phyloP scores from a whole-genome alignment of 2,329 filamentous ascomycete genomes.

The Nigrograna mackinnonii region DNA sequence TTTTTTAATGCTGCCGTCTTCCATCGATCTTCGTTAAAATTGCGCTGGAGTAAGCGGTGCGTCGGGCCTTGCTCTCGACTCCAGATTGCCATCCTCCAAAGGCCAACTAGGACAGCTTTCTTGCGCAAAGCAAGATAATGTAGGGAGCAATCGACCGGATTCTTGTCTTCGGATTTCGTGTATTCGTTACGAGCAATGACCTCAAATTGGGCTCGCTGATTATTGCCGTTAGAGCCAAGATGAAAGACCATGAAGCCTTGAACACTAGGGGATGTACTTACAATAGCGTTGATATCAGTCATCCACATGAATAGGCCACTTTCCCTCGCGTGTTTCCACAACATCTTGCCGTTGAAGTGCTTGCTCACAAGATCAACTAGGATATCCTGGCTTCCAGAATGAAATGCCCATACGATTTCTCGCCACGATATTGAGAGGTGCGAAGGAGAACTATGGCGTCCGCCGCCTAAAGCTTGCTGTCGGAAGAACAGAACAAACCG shows the following conservation, averaged over 20 bases:
- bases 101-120: slow-evolving; percentile 84
- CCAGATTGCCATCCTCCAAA: slow-evolving; percentile 95
- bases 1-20: slow-evolving; percentile 91
- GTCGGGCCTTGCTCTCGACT: slow-evolving; percentile 84
- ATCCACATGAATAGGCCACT: slow-evolving; percentile 97
- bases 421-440: slow-evolving; percentile 69
- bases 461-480: slow-evolving; percentile 73
- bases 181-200: slow-evolving; percentile 92
- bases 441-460: slow-evolving; percentile 49
- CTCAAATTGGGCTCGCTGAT: slow-evolving; percentile 78
- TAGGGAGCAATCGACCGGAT: slow-evolving; percentile 87
- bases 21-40: slow-evolving; percentile 87
- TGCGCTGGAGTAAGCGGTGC: slow-evolving; percentile 79
- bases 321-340: slow-evolving; percentile 84
- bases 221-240: neutral
- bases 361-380: slow-evolving; percentile 79
- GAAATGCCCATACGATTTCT: slow-evolving; percentile 85
- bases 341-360: slow-evolving; percentile 77
- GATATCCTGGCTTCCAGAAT: slow-evolving; percentile 87
- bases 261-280: slow-evolving; percentile 48
- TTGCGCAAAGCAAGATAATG: slow-evolving; percentile 91
- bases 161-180: slow-evolving; percentile 81
- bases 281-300: slow-evolving; percentile 73
- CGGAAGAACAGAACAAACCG: slow-evolving; percentile 88
- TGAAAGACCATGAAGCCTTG: neutral